Conservation (phyloP, 495 filamentous ascomycete genomes). For the Lentithecium fluviatile region DNA sequence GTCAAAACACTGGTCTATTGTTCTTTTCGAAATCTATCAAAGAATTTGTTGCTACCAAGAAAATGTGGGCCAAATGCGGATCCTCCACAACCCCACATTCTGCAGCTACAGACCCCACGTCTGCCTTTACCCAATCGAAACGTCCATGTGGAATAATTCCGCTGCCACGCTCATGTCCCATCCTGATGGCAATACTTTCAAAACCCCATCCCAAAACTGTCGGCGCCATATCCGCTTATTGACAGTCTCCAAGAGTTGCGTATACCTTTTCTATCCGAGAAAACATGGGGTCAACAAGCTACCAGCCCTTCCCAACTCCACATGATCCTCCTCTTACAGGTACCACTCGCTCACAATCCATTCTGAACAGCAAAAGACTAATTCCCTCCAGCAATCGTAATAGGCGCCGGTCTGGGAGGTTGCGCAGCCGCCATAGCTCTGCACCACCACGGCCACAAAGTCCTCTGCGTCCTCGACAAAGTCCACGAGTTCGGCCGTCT, state of each 20-base stretch:
- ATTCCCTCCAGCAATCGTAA: conserved; percentile 47
- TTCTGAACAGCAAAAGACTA: neutral
- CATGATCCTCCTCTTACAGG: conserved; percentile 30
- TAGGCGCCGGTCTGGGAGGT: conserved; percentile 57
- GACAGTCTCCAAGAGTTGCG: too few relatives aligned
- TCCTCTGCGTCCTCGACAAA: conserved; percentile 51
- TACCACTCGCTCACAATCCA: neutral
- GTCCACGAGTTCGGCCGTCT: conserved; percentile 51
- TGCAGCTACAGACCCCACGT: neutral
- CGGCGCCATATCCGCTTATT: too few relatives aligned
- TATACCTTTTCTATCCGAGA: too few relatives aligned
- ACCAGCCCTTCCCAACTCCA: conserved; percentile 5
- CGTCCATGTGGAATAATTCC: conserved; percentile 14
- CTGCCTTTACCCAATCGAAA: neutral
- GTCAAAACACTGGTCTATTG: too few relatives aligned
- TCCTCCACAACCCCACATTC: conserved; percentile 17
- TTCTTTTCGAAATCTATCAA: too few relatives aligned
- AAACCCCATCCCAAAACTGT: neutral
- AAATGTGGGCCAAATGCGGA: conserved; percentile 6
- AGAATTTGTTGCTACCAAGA: too few relatives aligned
- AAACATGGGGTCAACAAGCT: neutral
- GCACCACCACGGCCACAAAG: conserved; percentile 53
- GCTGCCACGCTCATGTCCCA: neutral
- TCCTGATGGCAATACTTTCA: neutral
- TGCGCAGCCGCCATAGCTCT: conserved; percentile 55